Evolutionary conservation across 805 yeast genomes (phyloP), one percentile per base, ranked within the genome.

Genomic region (Starmera caribaea): DNA sequence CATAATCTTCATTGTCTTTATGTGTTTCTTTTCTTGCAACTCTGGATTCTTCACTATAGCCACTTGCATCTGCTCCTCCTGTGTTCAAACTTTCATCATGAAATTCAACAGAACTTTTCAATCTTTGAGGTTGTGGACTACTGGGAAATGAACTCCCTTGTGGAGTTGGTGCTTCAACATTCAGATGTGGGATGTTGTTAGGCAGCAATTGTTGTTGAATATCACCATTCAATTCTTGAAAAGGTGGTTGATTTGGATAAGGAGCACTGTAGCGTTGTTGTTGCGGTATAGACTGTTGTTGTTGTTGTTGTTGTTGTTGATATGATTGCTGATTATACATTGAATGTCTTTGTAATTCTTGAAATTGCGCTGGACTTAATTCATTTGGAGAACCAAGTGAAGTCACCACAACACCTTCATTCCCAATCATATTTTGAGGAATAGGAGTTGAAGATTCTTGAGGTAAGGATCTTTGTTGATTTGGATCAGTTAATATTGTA

Each of bases 21-120:
- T 53, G 47, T 2, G 57, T 53, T 36, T 51, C 57, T 38, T 53
- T 52, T 17, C 43, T 51, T 8, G 47, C 48, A 14, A 43, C 44
- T 15, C 41, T 45, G 13, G 54, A 47, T 16, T 49, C 54, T 30
- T 51, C 56, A n/a, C 49, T 44, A 12, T 45, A 15, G 3, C 51
- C 50, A 15, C 50, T 45, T 2, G 46, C 52, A 39, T 52, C 55
- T 15, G 43, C 43, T 31, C 42, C 48, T 11, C 42, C 48, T 11
- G 17, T 30, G 16, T 11, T n/a, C 8, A 33, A 32, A 21, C n/a
- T 35, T 41, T n/a, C n/a, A 10, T 8, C 21, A 24, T 21, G 30
- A 36, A 11, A 9, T 21, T 21, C 26, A 21, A 21, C 26, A 21
- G 26, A 21, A 21, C 9, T 21, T 21, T 34, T 11, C 29, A 9